Base-by-base conservation (phyloP, 164 flowering plant genomes). In the Malania oleifera region DNA sequence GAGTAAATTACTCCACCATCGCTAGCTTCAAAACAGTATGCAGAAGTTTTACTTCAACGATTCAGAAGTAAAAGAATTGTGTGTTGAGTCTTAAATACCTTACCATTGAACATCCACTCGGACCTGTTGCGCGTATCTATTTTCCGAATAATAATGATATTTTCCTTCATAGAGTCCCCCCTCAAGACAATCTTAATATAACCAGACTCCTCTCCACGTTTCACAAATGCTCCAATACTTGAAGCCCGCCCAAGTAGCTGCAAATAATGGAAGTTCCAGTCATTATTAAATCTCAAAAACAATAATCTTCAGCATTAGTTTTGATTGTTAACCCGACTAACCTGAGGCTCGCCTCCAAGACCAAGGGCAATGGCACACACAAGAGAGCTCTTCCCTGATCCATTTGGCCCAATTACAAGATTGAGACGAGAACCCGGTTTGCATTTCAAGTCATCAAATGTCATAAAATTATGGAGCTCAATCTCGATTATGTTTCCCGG, bases 301-400 rank as follows among this genome's bases (percentile, higher is more conserved):
- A 49, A 38, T 18, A 62, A 22, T 7, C 18, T 38, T 38, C 14
- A 43, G 17, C 11, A 52, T 18, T 51, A 11, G 2, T 15, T 24
- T 35, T 0, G 4, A 5, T 5, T 37, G 3, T 23, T 5, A 17
- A n/a, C 17, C 19, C 0, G 7, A 40, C 68, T 38, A 65, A 89
- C 98, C 95, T 82, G 92, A 41, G 99, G 97, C 72, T 93, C 97
- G 13, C 99, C 99, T 14, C 89, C 89, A 48, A 93, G 96, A 20
- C 96, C 96, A 26, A 93, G 86, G 1, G 97, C 97, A 61, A 93
- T 93, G 29, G 96, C 99, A 60, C 99, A 93, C 12, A 93, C 96
- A 47, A 93, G 70, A 27, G 99, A 93, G 65, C 99, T 93, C 72
- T 93, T 93, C 1, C 99, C 97, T 2, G 92, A 83, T 3, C 99